A percentile compares a stretch with the other conserved stretches of the same genome.
These are phyloP conservation scores for Pythium inflatum DNA, from an alignment of 352 stramenopile genomes.

Conservation along the genomic window DNA sequence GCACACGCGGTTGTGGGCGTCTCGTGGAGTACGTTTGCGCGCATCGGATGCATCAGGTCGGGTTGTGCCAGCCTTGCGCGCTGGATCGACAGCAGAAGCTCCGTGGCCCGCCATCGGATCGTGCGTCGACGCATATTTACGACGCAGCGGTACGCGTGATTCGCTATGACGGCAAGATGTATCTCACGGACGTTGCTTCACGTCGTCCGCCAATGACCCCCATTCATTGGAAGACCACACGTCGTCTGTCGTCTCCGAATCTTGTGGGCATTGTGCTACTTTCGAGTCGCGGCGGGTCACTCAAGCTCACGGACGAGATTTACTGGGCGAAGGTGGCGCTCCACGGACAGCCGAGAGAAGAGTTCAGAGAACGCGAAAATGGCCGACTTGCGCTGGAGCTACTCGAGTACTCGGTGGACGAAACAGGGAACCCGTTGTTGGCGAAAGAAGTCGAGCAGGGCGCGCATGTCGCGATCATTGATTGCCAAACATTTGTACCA, in stretches of 20 bases:
- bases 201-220: conserved; percentile 54
- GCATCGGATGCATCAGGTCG: conserved; percentile 55
- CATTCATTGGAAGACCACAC: conserved; percentile 86
- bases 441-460: conserved; percentile 53
- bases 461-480: conserved; percentile 75
- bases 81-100: conserved; percentile 51
- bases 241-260: conserved; percentile 74
- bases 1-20: conserved; percentile 51
- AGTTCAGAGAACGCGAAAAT: conserved; percentile 64
- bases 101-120: conserved; percentile 52
- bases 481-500: conserved; percentile 86
- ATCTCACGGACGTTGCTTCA: conserved; percentile 59
- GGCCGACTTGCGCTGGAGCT: conserved; percentile 71
- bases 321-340: conserved; percentile 80
- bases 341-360: conserved; percentile 68
- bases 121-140: conserved; percentile 85
- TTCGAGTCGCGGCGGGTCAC: conserved; percentile 47
- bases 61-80: conserved; percentile 66
- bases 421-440: conserved; percentile 60
- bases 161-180: conserved; percentile 68
- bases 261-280: conserved; percentile 81
- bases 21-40: conserved; percentile 66
- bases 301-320: conserved; percentile 57
- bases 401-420: conserved; percentile 65
- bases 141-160: conserved; percentile 54